Conservation (phyloP, 2,329 filamentous ascomycete species). For the Knufia petricola region DNA sequence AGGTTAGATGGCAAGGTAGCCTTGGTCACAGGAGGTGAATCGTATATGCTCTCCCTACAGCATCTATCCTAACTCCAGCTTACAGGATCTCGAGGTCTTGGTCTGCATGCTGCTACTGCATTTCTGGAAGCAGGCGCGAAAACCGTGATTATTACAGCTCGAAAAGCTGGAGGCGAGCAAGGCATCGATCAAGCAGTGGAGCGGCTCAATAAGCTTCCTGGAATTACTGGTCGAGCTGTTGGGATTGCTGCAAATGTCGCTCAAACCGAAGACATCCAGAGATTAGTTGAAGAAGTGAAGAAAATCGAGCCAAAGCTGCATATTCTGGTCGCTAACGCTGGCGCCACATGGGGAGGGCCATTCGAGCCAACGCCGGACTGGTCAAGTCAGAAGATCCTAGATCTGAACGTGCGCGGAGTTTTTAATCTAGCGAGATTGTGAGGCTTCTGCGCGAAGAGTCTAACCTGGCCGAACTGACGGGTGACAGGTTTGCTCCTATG, state of each 20-base stretch:
- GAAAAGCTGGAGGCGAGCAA: slow-evolving; percentile 30
- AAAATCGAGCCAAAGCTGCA: slow-evolving; percentile 27
- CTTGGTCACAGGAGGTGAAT: slow-evolving; percentile 14
- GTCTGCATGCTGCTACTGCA: slow-evolving; percentile 31
- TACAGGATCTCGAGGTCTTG: slow-evolving; percentile 33
- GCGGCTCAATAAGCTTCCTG: slow-evolving; percentile 29
- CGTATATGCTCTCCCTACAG: not conserved
- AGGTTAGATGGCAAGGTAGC: slow-evolving; percentile 14
- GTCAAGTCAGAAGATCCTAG: slow-evolving; percentile 29
- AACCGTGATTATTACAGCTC: slow-evolving; percentile 31
- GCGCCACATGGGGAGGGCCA: slow-evolving; percentile 31
- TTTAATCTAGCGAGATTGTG: slow-evolving; percentile 31
- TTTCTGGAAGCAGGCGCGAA: slow-evolving; percentile 33
- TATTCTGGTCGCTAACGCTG: slow-evolving; percentile 33
- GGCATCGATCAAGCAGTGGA: slow-evolving; percentile 32
- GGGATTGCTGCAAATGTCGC: slow-evolving; percentile 32
- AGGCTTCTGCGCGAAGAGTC: too few species aligned
- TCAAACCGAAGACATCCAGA: slow-evolving; percentile 28
- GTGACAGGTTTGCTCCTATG: slow-evolving; percentile 28
- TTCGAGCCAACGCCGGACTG: slow-evolving; percentile 31
- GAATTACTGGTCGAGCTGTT: slow-evolving; percentile 26
- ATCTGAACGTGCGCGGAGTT: slow-evolving; percentile 32
- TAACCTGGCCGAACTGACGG: too few species aligned
- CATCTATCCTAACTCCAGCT: not conserved
- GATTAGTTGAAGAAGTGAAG: slow-evolving; percentile 27